A percentile compares a stretch with the other conserved stretches of the same genome.
Conservation (phyloP, 2,329 filamentous ascomycete genomes). For the Colletotrichum coccodes region DNA sequence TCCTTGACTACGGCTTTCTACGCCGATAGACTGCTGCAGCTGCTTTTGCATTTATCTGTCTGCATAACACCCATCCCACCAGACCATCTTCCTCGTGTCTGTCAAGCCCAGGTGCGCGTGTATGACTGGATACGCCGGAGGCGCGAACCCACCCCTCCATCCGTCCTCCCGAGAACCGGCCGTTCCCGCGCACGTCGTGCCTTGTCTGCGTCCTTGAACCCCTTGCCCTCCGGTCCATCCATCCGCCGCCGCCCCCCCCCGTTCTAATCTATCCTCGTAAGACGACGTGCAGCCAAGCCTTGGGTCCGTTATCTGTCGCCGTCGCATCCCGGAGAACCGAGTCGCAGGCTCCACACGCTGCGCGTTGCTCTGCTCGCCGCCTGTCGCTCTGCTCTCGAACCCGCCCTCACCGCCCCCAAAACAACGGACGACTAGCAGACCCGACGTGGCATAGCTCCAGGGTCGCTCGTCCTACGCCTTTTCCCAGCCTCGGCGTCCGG, state of each 20-base stretch:
- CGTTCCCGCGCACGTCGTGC: no score
- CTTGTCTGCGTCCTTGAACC: no score
- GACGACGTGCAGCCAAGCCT: neutral
- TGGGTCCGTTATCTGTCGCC: neutral
- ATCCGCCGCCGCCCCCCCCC: no score
- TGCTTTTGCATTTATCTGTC: neutral
- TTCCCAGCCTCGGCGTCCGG: slow-evolving; percentile 1
- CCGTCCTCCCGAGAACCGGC: neutral
- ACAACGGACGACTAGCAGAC: neutral
- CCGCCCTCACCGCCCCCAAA: neutral
- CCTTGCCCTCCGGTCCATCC: no score
- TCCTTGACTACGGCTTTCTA: no score
- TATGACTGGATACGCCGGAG: neutral
- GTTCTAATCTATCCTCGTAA: no score
- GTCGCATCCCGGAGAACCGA: neutral
- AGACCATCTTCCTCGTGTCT: neutral
- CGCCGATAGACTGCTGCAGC: neutral
- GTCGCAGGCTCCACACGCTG: neutral
- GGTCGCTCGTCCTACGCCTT: neutral
- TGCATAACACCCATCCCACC: neutral
- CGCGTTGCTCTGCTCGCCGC: neutral
- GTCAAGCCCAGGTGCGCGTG: neutral
- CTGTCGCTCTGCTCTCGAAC: neutral
- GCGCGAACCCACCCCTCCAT: neutral
- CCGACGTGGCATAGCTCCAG: slow-evolving; percentile 1